Evolutionary conservation across 768 basidiomycete genomes (phyloP).

Genomic region (Collybiopsis confluens): DNA sequence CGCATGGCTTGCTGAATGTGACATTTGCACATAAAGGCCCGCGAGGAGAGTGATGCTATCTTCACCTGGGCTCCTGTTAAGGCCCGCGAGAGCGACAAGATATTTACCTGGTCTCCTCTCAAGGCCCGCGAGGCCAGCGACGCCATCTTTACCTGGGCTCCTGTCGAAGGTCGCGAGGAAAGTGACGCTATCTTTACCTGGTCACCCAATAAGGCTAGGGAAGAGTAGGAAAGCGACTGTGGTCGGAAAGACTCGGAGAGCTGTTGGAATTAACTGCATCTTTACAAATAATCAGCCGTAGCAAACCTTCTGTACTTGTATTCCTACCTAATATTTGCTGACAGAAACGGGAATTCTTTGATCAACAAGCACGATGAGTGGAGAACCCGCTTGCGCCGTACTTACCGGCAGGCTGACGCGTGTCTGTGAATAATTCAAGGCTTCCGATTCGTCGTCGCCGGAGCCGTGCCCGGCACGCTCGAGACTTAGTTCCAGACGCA

Average conservation of each 20-base stretch:
- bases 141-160: not conserved
- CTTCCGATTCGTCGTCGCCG: not conserved
- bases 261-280: not conserved
- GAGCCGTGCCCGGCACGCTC: not conserved
- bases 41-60: not conserved
- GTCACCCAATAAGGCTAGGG: not conserved
- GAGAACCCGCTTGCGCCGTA: too few species aligned
- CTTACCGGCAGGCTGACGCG: too few species aligned
- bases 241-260: not conserved
- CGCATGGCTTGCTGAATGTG: too few species aligned
- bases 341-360: too few species aligned
- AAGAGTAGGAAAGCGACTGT: not conserved
- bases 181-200: not conserved
- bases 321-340: too few species aligned
- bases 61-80: not conserved
- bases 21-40: not conserved
- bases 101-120: not conserved
- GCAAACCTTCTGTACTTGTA: too few species aligned
- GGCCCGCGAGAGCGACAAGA: not conserved
- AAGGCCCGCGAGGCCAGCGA: not conserved
- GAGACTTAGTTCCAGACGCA: not conserved
- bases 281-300: too few species aligned
- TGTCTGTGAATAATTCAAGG: not conserved
- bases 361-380: too few species aligned
- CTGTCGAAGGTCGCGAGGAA: not conserved